Evolutionary conservation across 2,329 filamentous ascomycete genomes (phyloP).

Genomic region (Exophiala alcalophila): DNA sequence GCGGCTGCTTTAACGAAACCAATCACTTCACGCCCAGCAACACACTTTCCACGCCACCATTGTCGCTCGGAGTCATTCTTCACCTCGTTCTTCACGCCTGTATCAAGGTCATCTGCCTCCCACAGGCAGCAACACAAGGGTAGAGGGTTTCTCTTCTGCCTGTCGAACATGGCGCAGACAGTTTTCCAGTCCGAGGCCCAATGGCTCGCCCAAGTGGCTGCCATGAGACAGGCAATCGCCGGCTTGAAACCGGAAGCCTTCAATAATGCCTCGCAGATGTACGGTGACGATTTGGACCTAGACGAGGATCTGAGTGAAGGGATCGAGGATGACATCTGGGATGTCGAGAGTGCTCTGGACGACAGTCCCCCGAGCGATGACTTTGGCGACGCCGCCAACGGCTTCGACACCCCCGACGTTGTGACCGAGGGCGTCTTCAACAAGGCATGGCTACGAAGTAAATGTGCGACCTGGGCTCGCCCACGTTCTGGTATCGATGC

Average conservation of each 20-base stretch:
- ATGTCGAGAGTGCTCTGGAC: constrained; percentile 60
- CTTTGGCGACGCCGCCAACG: constrained; percentile 59
- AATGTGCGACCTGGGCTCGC: constrained; percentile 64
- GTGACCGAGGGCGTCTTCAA: constrained; percentile 47
- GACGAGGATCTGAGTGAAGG: constrained; percentile 61
- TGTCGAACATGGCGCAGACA: constrained; percentile 21
- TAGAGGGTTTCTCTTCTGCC: not conserved
- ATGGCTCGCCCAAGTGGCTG: constrained; percentile 81
- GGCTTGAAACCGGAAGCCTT: constrained; percentile 59
- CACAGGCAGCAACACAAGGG: constrained; percentile 7
- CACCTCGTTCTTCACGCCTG: not conserved
- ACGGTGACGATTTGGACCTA: constrained; percentile 54
- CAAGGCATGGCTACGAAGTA: constrained; percentile 66
- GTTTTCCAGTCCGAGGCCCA: constrained; percentile 49
- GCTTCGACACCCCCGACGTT: constrained; percentile 35
- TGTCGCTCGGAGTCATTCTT: constrained; percentile 4
- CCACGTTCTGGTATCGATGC: constrained; percentile 65
- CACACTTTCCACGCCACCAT: too few species aligned
- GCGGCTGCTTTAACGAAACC: too few species aligned
- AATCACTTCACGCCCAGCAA: too few species aligned
- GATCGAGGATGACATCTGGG: constrained; percentile 82
- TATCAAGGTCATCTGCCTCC: not conserved
- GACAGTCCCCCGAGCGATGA: constrained; percentile 54
- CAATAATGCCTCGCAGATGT: constrained; percentile 48
- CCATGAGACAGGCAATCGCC: constrained; percentile 83